A percentile compares a stretch with the other conserved stretches of the same genome.
phyloP scores from a whole-genome alignment of 768 basidiomycete genomes.

The Lentinula raphanica region DNA sequence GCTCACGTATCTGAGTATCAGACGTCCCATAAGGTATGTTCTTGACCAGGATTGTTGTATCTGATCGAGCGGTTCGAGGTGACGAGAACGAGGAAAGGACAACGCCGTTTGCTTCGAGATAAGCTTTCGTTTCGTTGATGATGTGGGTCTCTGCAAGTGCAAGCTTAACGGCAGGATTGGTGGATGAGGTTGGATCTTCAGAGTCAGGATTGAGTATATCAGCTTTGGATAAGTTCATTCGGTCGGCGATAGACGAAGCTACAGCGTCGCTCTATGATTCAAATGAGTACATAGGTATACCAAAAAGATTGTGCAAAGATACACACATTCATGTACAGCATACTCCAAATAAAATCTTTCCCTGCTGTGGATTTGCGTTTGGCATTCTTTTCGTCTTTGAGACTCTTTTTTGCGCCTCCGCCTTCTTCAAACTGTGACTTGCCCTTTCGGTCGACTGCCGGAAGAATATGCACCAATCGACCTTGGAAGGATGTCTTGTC shows the following conservation, averaged over 20 bases:
- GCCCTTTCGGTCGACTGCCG: conserved; percentile 66
- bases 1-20: conserved; percentile 62
- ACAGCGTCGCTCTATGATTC: conserved; percentile 82
- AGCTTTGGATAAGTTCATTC: conserved; percentile 82
- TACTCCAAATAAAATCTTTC: conserved; percentile 87
- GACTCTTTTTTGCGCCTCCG: conserved; percentile 38
- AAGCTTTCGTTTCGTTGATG: conserved; percentile 89
- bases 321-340: conserved; percentile 97
- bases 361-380: conserved; percentile 66
- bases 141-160: conserved; percentile 92
- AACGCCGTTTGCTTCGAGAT: conserved; percentile 75
- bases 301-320: conserved; percentile 6
- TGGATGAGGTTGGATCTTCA: conserved; percentile 22
- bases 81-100: conserved; percentile 53
- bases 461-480: conserved; percentile 83
- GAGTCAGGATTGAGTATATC: conserved; percentile 82
- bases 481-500: conserved; percentile 90
- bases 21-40: conserved; percentile 94
- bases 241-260: conserved; percentile 80
- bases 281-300: conserved; percentile 18
- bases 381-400: conserved; percentile 57
- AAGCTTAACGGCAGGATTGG: conserved; percentile 83
- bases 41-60: conserved; percentile 61
- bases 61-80: conserved; percentile 48
- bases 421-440: conserved; percentile 38